Percentiles rank a stretch among this genome's conserved stretches.
Conservation (phyloP, 1,284 basidiomycete genomes). For the Apiotrichum sp. region DNA sequence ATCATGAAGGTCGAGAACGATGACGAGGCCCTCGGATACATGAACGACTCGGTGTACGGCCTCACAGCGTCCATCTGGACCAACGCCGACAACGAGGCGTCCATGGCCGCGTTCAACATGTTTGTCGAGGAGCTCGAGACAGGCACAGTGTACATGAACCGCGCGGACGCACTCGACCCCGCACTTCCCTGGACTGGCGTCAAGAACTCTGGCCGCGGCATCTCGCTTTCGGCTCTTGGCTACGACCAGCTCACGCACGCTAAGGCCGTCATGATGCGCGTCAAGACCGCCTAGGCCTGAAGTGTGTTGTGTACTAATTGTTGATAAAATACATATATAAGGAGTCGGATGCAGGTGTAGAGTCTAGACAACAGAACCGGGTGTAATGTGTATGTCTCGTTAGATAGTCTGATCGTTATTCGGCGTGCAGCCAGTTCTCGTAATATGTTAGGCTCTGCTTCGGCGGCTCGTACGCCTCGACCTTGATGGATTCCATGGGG, state of each 20-base stretch:
- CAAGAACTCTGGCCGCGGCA: constrained; percentile 84
- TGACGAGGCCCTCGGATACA: constrained; percentile 74
- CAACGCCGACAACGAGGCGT: constrained; percentile 57
- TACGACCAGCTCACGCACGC: constrained; percentile 40
- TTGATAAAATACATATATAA: constrained; percentile 1
- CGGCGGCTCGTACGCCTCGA: constrained; percentile 14
- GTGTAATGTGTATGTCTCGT: background rate
- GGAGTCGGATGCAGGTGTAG: background rate
- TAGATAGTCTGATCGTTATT: background rate
- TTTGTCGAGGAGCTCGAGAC: constrained; percentile 68
- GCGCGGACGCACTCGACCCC: constrained; percentile 85
- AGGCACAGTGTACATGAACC: constrained; percentile 88
- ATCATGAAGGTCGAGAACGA: constrained; percentile 69
- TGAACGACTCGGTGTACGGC: constrained; percentile 96
- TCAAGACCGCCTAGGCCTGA: constrained; percentile 4
- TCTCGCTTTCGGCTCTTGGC: constrained; percentile 74
- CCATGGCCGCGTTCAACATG: constrained; percentile 56
- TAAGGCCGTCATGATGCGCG: constrained; percentile 21
- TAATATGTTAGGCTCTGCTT: constrained; percentile 22
- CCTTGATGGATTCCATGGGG: background rate
- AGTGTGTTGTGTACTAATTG: background rate
- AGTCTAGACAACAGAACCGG: background rate
- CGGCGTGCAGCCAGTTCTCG: constrained; percentile 23
- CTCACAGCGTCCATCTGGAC: constrained; percentile 94
- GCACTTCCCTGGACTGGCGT: constrained; percentile 89